phyloP scores from a whole-genome alignment of 768 basidiomycete species.

The Rhodotorula toruloides region DNA sequence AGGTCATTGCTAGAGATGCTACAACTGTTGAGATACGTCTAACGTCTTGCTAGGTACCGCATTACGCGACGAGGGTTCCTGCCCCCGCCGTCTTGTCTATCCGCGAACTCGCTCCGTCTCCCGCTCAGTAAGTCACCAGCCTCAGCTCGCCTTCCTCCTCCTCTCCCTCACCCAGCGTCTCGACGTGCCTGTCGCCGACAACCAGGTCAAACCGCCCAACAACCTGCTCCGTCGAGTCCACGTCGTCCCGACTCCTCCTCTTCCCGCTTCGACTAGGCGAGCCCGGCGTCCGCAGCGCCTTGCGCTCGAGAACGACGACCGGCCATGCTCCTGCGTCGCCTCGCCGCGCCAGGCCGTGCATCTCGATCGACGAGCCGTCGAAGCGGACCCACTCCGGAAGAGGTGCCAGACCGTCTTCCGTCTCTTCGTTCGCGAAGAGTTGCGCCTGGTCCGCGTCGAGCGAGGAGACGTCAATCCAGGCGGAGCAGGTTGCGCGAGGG shows the following conservation, averaged over 20 bases:
- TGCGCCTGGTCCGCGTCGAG: slow-evolving; percentile 8
- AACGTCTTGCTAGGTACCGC: too few species aligned
- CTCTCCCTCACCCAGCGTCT: background rate
- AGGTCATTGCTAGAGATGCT: too few species aligned
- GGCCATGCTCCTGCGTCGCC: slow-evolving; percentile 10
- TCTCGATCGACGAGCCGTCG: slow-evolving; percentile 31
- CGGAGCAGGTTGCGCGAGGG: slow-evolving; percentile 26
- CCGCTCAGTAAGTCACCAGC: slow-evolving; percentile 21
- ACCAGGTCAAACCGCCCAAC: slow-evolving; percentile 26
- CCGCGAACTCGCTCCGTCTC: background rate
- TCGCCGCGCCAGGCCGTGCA: slow-evolving; percentile 24
- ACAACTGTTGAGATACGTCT: too few species aligned
- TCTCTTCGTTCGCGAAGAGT: slow-evolving; percentile 15
- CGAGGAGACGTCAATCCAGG: slow-evolving; percentile 10
- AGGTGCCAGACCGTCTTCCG: slow-evolving; percentile 1
- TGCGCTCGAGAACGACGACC: slow-evolving; percentile 32
- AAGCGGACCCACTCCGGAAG: slow-evolving; percentile 40
- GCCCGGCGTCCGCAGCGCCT: slow-evolving; percentile 23
- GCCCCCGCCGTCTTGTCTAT: background rate
- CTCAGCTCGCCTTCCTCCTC: slow-evolving; percentile 30
- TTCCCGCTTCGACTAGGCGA: slow-evolving; percentile 15
- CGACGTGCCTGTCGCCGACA: slow-evolving; percentile 5
- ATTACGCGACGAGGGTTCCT: background rate
- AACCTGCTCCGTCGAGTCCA: slow-evolving; percentile 16
- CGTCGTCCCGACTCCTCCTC: background rate